Evolutionary conservation across 1,284 basidiomycete species (phyloP).

Genomic region (Ustilago loliicola): DNA sequence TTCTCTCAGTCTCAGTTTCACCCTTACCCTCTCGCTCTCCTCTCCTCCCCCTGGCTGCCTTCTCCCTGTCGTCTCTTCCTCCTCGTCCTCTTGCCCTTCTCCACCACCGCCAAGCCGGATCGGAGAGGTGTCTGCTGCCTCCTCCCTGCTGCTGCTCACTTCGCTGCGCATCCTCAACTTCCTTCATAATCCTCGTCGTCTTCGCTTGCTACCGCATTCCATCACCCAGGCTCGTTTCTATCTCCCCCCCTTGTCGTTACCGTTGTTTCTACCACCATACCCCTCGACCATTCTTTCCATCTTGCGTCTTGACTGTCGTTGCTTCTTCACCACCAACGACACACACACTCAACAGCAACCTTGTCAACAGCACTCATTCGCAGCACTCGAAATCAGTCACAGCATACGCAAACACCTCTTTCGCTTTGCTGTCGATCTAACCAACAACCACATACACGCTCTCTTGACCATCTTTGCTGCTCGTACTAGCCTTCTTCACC

Average conservation of each 20-base stretch:
- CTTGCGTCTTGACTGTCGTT: background rate
- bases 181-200: slow-evolving; percentile 30
- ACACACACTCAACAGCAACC: no score
- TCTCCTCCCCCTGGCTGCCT: background rate
- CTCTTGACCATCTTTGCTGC: slow-evolving; percentile 13
- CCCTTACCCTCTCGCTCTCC: background rate
- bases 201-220: slow-evolving; percentile 12
- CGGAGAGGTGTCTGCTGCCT: slow-evolving; percentile 1
- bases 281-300: slow-evolving; percentile 10
- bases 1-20: background rate
- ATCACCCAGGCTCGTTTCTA: slow-evolving; percentile 10
- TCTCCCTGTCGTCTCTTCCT: background rate
- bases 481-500: slow-evolving; percentile 4
- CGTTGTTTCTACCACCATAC: slow-evolving; percentile 8
- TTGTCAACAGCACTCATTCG: background rate
- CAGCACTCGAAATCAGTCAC: background rate
- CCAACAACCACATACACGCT: slow-evolving; percentile 3
- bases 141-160: background rate
- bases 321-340: background rate
- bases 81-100: background rate
- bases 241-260: slow-evolving; percentile 18
- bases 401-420: background rate
- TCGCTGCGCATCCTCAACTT: slow-evolving; percentile 11
- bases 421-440: slow-evolving; percentile 2
- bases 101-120: slow-evolving; percentile 22